phyloP scores from a whole-genome alignment of 768 basidiomycete species.

The Pleurotus cornucopiae region DNA sequence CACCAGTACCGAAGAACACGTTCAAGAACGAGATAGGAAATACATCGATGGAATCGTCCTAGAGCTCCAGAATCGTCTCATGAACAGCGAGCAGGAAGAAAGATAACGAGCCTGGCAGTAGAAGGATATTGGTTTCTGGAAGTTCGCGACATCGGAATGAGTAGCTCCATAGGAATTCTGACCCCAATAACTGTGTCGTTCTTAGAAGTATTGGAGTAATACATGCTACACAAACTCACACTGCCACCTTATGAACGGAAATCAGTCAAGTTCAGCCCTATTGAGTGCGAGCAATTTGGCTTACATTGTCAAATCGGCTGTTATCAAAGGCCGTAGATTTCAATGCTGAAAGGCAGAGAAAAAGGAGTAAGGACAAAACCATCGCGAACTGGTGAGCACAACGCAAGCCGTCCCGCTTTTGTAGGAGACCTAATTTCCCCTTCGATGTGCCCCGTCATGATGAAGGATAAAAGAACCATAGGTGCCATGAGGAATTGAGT shows the following conservation, averaged over 20 bases:
- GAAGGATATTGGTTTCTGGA: conserved; percentile 56
- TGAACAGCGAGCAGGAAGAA: not conserved
- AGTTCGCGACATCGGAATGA: conserved; percentile 46
- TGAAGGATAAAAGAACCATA: not conserved
- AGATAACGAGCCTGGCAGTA: conserved; percentile 50
- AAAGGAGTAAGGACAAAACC: conserved; percentile 3
- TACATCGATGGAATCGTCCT: conserved; percentile 67
- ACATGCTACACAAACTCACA: conserved; percentile 32
- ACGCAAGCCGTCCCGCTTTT: not conserved
- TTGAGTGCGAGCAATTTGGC: conserved; percentile 15
- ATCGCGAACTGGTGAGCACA: not conserved
- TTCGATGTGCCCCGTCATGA: not conserved
- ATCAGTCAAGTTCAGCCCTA: not conserved
- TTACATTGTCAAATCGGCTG: conserved; percentile 59
- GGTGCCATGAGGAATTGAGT: conserved; percentile 1
- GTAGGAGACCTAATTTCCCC: not conserved
- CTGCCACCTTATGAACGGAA: conserved; percentile 39
- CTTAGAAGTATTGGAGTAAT: not conserved
- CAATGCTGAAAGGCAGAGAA: conserved; percentile 13
- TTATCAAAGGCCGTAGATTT: conserved; percentile 45
- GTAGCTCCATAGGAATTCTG: conserved; percentile 71
- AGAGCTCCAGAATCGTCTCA: not conserved
- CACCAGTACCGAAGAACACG: conserved; percentile 61
- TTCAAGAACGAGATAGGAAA: conserved; percentile 69
- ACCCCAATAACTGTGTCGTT: conserved; percentile 57